phyloP scores from a whole-genome alignment of 1,139 yeast genomes.

The Meyerozyma athensensis region DNA sequence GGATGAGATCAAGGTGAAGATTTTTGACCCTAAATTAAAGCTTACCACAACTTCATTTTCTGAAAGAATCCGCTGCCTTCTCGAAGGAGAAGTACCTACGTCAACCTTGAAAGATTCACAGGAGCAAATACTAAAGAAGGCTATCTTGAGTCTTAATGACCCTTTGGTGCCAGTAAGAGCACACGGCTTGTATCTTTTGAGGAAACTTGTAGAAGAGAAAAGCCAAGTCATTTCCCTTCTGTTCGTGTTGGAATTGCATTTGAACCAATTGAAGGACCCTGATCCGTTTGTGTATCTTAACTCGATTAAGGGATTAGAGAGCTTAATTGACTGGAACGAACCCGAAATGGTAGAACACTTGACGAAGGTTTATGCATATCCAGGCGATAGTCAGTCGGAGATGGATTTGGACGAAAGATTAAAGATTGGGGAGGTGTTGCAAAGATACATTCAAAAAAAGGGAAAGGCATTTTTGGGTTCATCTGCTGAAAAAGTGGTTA shows the following conservation, averaged over 20 bases:
- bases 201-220: constrained; percentile 49
- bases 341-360: constrained; percentile 36
- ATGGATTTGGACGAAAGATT: constrained; percentile 58
- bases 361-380: constrained; percentile 32
- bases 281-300: constrained; percentile 87
- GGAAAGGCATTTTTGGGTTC: constrained; percentile 46
- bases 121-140: constrained; percentile 39
- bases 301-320: constrained; percentile 72
- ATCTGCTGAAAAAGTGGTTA: constrained; percentile 22
- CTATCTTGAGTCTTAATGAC: constrained; percentile 66
- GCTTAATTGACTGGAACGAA: constrained; percentile 46
- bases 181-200: constrained; percentile 68
- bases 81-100: constrained; percentile 22
- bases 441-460: constrained; percentile 49
- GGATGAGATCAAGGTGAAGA: constrained; percentile 11
- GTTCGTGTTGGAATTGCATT: constrained; percentile 56
- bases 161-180: constrained; percentile 82
- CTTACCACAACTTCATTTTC: constrained; percentile 17
- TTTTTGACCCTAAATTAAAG: neutral
- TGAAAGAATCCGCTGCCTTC: constrained; percentile 24
- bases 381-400: constrained; percentile 16
- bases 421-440: constrained; percentile 75
- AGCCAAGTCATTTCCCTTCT: constrained; percentile 50
- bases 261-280: constrained; percentile 63
- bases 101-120: constrained; percentile 22